Conservation (phyloP, 345 rosid species). For the Euphorbia pulcherrima region DNA sequence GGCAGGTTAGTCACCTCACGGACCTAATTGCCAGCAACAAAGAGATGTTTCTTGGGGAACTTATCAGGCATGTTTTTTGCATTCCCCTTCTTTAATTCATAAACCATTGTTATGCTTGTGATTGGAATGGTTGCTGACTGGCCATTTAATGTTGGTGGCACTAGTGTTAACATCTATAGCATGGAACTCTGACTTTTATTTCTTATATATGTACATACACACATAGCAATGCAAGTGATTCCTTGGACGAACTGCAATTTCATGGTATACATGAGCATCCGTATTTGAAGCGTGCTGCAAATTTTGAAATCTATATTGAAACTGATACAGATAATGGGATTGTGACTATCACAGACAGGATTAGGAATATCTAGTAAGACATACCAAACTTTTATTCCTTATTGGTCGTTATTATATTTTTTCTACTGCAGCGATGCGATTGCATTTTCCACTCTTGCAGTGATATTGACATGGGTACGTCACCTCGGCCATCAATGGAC, state of each 20-base stretch:
- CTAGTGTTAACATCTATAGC: neutral
- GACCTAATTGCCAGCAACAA: constrained; percentile 98
- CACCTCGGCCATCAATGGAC: constrained; percentile 78
- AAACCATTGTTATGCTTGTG: neutral
- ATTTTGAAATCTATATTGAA: constrained; percentile 84
- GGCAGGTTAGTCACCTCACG: constrained; percentile 97
- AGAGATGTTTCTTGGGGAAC: constrained; percentile 95
- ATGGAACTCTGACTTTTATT: neutral
- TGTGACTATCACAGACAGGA: constrained; percentile 61
- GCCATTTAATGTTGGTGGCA: neutral
- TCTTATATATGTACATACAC: constrained; percentile 1
- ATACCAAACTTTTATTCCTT: constrained; percentile 1
- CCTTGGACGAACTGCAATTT: constrained; percentile 87
- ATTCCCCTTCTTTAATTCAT: neutral
- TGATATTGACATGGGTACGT: constrained; percentile 95
- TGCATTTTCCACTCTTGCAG: constrained; percentile 37
- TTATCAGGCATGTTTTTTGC: constrained; percentile 55
- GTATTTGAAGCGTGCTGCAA: constrained; percentile 57
- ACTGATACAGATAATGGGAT: constrained; percentile 80
- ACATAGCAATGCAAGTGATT: constrained; percentile 95
- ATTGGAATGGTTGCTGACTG: neutral
- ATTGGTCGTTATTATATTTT: constrained; percentile 1
- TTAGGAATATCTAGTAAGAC: too few relatives aligned
- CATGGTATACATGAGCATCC: constrained; percentile 71
- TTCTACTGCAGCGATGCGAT: neutral